phyloP scores from a whole-genome alignment of 2,329 filamentous ascomycete species.

The Moelleriella libera region DNA sequence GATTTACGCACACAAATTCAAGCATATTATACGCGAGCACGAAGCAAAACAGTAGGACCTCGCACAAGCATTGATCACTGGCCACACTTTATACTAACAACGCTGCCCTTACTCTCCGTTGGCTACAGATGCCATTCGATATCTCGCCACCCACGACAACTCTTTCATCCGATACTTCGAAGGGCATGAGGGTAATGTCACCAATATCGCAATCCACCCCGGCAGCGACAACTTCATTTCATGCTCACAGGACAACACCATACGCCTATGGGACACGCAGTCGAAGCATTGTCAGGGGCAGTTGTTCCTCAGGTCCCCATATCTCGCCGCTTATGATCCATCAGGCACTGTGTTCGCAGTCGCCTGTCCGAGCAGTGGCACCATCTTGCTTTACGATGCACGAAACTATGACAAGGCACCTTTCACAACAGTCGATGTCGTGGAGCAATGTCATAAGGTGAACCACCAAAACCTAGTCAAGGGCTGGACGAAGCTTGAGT shows the following conservation, averaged over 20 bases:
- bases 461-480: slow-evolving; percentile 44
- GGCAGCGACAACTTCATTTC: slow-evolving; percentile 85
- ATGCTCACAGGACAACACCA: slow-evolving; percentile 78
- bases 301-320: slow-evolving; percentile 66
- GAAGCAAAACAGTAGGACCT: slow-evolving; percentile 63
- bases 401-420: slow-evolving; percentile 89
- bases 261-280: slow-evolving; percentile 78
- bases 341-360: slow-evolving; percentile 86
- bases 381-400: slow-evolving; percentile 79
- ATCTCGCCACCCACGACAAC: slow-evolving; percentile 87
- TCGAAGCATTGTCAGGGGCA: slow-evolving; percentile 70
- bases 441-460: slow-evolving; percentile 34
- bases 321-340: slow-evolving; percentile 80
- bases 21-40: slow-evolving; percentile 94
- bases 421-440: slow-evolving; percentile 73
- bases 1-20: slow-evolving; percentile 83
- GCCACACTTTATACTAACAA: background rate
- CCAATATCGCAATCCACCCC: slow-evolving; percentile 70
- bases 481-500: slow-evolving; percentile 85
- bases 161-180: slow-evolving; percentile 93
- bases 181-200: slow-evolving; percentile 76
- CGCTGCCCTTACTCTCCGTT: background rate
- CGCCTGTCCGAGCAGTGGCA: slow-evolving; percentile 65
- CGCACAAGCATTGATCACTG: too few relatives aligned
- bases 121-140: slow-evolving; percentile 59